Evolutionary conservation across 1,284 basidiomycete species (phyloP), one percentile per base, ranked within the genome.

Genomic region (Melampsora americana): DNA sequence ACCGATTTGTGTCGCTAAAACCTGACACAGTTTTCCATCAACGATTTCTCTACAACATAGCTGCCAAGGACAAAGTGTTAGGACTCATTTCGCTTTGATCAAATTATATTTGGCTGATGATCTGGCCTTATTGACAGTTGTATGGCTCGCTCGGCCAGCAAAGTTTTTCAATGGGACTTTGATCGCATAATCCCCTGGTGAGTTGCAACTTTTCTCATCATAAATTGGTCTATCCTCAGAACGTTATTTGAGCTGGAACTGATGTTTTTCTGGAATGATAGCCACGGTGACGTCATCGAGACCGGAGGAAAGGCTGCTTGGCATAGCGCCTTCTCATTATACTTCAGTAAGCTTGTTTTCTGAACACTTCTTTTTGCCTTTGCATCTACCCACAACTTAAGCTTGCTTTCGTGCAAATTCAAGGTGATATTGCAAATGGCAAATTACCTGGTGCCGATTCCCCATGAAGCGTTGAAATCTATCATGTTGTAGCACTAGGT

Each of bases 151-250:
- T 88, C 92, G 80, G 89, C 87, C 2, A 87, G 86, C 79, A 89
- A 86, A 0, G 91, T 95, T 1, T 86, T 88, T 0, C 86, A 84
- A 1, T 95, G 93, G 93, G 89, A 95, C 80, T 95, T 93, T 82
- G 88, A 91, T 39, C 86, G 91, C 61, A 90, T 98, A 81, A 93
- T 97, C 77, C 92, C 92, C 64, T 95, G 93, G 81, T 95, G 97
- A 83, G 95, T 91, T n/a, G 90, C 90, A 81, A 80, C 87, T 83
- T 70, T 46, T 30, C 66, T 11, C 50, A 61, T 62, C 30, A 28
- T 26, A 32, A 62, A 62, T 62, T 28, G 23, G 60, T 62, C 26
- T 30, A 18, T n/a, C 6, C 5, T 7, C 9, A 53, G 50, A 6
- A 26, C 23, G 50, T 26, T 20, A 26, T 26, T 26, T 53, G 23